Evolutionary conservation across 139 green algal species (phyloP), one percentile per base, ranked within the genome.

Genomic region (Dunaliella sp.): DNA sequence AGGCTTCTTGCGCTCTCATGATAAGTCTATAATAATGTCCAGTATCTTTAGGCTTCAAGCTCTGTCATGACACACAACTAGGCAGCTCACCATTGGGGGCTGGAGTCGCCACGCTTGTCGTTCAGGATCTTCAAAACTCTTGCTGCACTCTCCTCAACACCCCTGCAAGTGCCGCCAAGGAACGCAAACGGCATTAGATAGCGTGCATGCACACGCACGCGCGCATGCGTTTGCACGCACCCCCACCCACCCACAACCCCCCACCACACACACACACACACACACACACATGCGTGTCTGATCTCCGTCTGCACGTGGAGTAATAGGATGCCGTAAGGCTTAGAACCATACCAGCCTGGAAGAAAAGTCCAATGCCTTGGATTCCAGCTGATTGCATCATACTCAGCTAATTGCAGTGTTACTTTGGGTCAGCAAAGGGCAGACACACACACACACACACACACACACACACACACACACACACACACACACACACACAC

Each of bases 71-170:
- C n/a, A n/a, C n/a, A n/a, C n/a, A n/a, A n/a, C n/a, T n/a, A n/a
- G n/a, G n/a, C n/a, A n/a, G 28, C 79, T 38, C 80, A 86, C 87
- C 84, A 88, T 35, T 86, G 75, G 0, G 89, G 89, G 0, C 78
- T 84, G 12, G 77, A 74, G 38, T 87, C 81, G 25, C 90, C 90
- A 3, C 84, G 74, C 37, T 87, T 81, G 65, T 93, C 90, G 59
- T 83, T 91, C 37, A 94, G 87, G 37, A 91, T 59, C 77, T 87
- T 88, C 36, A 93, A 78, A 81, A 94, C 92, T 25, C 85, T 82
- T 22, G 90, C 91, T 16, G 91, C 91, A 34, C 85, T 91, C 84
- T 94, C 92, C 87, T 94, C 92, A 25, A 94, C 88, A 38, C 90
- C 90, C 30, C 86, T 89, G 81, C 59, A 32, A 80, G n/a, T n/a